A percentile compares a stretch with the other conserved stretches of the same genome.
Conservation (phyloP, 768 basidiomycete species). For the Suillus plorans region DNA sequence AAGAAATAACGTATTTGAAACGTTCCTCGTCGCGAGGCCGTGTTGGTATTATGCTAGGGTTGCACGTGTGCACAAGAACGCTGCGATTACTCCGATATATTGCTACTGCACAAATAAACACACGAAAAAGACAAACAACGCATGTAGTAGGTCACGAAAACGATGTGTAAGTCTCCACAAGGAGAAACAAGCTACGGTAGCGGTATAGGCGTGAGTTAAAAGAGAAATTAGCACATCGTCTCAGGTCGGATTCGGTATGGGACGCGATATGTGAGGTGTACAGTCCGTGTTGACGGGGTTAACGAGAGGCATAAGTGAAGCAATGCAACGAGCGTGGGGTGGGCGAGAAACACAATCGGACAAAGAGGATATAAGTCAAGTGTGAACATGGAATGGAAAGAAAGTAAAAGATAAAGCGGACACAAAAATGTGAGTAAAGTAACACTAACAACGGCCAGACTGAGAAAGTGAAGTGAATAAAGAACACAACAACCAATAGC, state of each 20-base stretch:
- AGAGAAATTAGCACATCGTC: slow-evolving; percentile 15
- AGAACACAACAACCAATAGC: slow-evolving; percentile 64
- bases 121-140: not conserved
- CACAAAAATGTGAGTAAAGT: slow-evolving; percentile 32
- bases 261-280: slow-evolving; percentile 14
- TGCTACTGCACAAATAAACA: slow-evolving; percentile 12
- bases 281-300: slow-evolving; percentile 25
- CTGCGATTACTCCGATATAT: slow-evolving; percentile 13
- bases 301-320: slow-evolving; percentile 32
- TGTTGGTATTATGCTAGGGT: not conserved
- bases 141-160: not conserved
- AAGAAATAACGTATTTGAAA: not conserved
- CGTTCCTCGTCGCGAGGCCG: not conserved
- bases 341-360: slow-evolving; percentile 23
- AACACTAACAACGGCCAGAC: slow-evolving; percentile 19
- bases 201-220: slow-evolving; percentile 14
- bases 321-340: slow-evolving; percentile 31
- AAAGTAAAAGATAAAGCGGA: slow-evolving; percentile 30
- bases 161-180: slow-evolving; percentile 13
- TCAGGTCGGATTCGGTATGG: slow-evolving; percentile 8
- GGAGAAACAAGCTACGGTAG: slow-evolving; percentile 12
- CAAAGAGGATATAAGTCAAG: slow-evolving; percentile 22
- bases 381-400: slow-evolving; percentile 36
- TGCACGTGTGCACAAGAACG: not conserved
- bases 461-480: slow-evolving; percentile 45